Conservation (phyloP, 2,329 filamentous ascomycete species). For the Fusarium illudens region DNA sequence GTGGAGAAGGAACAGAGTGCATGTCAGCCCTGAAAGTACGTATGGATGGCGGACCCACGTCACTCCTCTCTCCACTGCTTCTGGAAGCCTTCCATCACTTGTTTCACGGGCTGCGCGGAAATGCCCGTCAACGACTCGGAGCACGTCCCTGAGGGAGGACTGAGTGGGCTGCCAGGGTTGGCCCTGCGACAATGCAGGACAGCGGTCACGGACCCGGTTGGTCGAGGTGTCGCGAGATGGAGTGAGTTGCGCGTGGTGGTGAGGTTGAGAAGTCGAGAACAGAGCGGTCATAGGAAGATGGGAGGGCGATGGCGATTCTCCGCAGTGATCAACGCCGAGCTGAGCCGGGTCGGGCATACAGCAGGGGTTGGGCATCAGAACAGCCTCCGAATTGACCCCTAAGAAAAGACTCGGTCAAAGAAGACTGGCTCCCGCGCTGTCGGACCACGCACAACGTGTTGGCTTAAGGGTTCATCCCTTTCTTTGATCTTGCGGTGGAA, state of each 20-base stretch:
- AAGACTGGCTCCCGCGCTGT: background rate
- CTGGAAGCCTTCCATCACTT: slow-evolving; percentile 42
- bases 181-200: slow-evolving; percentile 26
- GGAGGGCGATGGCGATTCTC: slow-evolving; percentile 5
- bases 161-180: slow-evolving; percentile 25
- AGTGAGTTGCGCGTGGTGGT: slow-evolving; percentile 4
- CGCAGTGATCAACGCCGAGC: slow-evolving; percentile 21
- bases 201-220: slow-evolving; percentile 33
- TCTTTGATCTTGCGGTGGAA: slow-evolving; percentile 1
- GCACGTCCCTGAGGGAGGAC: slow-evolving; percentile 24
- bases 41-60: slow-evolving; percentile 20
- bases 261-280: background rate
- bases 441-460: background rate
- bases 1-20: slow-evolving; percentile 16
- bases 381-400: background rate
- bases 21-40: slow-evolving; percentile 34
- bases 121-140: slow-evolving; percentile 36
- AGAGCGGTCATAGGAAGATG: background rate
- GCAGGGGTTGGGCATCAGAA: slow-evolving; percentile 19
- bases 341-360: slow-evolving; percentile 13
- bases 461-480: slow-evolving; percentile 1
- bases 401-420: background rate
- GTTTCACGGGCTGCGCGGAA: slow-evolving; percentile 36
- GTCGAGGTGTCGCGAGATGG: slow-evolving; percentile 24
- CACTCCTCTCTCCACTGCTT: slow-evolving; percentile 38